Conservation (phyloP, 768 basidiomycete genomes). For the Tylopilus plumbeoviolaceoides region DNA sequence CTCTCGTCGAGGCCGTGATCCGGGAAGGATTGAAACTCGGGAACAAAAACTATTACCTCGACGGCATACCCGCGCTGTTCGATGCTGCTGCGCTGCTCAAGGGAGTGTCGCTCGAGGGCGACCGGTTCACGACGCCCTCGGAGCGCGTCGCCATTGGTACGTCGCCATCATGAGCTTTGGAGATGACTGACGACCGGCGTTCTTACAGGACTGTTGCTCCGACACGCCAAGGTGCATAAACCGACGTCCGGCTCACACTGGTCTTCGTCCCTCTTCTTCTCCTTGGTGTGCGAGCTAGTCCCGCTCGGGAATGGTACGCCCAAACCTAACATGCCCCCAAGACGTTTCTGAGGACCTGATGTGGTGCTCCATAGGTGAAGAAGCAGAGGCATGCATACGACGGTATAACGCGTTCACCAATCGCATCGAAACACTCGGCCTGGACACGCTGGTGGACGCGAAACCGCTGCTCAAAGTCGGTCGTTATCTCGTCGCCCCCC, state of each 20-base stretch:
- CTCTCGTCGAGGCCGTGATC: slow-evolving; percentile 65
- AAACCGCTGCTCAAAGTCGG: slow-evolving; percentile 78
- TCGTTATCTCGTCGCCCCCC: not conserved
- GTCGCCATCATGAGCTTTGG: slow-evolving; percentile 10
- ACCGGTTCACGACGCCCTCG: slow-evolving; percentile 36
- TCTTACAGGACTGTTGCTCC: slow-evolving; percentile 57
- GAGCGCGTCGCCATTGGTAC: slow-evolving; percentile 59
- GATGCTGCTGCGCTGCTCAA: slow-evolving; percentile 43
- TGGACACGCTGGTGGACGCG: slow-evolving; percentile 60
- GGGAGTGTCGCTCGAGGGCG: slow-evolving; percentile 28
- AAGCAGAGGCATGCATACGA: slow-evolving; percentile 46
- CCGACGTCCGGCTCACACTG: slow-evolving; percentile 58
- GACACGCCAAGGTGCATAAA: slow-evolving; percentile 65
- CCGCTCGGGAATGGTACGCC: slow-evolving; percentile 43
- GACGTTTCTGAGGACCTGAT: not conserved
- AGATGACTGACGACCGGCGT: not conserved
- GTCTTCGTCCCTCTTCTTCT: slow-evolving; percentile 70
- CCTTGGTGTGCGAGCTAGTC: slow-evolving; percentile 67
- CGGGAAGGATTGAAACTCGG: slow-evolving; percentile 85
- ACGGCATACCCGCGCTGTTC: slow-evolving; percentile 70
- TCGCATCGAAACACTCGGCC: slow-evolving; percentile 56
- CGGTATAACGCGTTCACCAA: slow-evolving; percentile 63
- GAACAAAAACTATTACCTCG: slow-evolving; percentile 68
- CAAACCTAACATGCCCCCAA: not conserved
- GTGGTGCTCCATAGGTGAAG: slow-evolving; percentile 33